Base-by-base conservation (phyloP, 176 grass and related monocot species). In the Aechmea fasciata region DNA sequence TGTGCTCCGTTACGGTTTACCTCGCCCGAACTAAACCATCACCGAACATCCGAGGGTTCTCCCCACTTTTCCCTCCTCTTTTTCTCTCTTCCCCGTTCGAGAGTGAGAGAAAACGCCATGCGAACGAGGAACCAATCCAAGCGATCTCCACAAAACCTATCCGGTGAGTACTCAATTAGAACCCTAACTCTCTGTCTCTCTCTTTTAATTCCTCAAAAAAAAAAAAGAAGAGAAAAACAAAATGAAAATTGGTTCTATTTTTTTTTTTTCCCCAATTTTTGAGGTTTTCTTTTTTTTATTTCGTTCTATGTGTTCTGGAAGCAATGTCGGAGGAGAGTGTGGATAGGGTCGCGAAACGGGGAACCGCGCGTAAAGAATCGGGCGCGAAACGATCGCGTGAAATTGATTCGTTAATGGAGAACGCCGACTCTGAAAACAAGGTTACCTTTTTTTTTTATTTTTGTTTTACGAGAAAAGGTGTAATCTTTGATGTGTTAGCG, bases 81-180 rank as follows among this genome's bases (percentile, higher is more conserved):
- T 54, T 15, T 18, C 19, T 17, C 54, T 59, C 13, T 18, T 20
- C 13, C 14, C 10, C 15, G 17, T 4, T 61, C n/a, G 10, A 61
- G 55, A 11, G 20, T 2, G 10, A 15, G 15, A 22, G n/a, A 61
- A 61, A 41, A 2, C 55, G 1, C 20, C 55, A 22, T 61, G 55
- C 55, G 55, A 61, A 61, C 55, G n/a, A 61, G 55, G 20, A 61
- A 19, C 55, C 55, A 19, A 61, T 61, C 55, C 55, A 61, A 61
- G 2, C 55, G 55, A 18, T 19, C 13, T 15, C 17, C 20, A 15
- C 17, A 61, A 61, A 2, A 19, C n/a, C 14, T 18, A 22, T 61
- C 17, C 55, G 55, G 55, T 61, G 17, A 5, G 55, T 18, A 5
- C 17, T 61, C 55, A 18, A 41, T 41, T 41, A 41, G 17, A 22